phyloP scores from a whole-genome alignment of 805 yeast genomes.

The Kazachstania bromeliacearum region DNA sequence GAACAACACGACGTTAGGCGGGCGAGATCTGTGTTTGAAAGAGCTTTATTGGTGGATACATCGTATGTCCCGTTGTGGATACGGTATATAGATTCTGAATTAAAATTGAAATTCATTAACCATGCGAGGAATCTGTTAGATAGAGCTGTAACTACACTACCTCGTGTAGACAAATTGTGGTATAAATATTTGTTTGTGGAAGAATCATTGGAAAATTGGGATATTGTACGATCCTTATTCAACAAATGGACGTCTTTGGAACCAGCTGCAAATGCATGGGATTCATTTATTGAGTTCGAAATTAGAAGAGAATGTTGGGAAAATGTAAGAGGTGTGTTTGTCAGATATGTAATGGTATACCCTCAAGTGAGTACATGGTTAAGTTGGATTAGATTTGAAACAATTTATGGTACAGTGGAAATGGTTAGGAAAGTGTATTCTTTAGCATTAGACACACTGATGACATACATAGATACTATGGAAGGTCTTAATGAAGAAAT shows the following conservation, averaged over 20 bases:
- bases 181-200: constrained; percentile 72
- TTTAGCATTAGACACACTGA: constrained; percentile 50
- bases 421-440: constrained; percentile 56
- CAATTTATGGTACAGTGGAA: constrained; percentile 36
- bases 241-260: constrained; percentile 76
- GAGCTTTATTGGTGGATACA: constrained; percentile 71
- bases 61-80: constrained; percentile 80
- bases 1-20: constrained; percentile 69
- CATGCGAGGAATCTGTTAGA: constrained; percentile 84
- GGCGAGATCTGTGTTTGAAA: constrained; percentile 80
- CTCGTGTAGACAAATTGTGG: constrained; percentile 82
- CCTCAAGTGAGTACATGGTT: constrained; percentile 56
- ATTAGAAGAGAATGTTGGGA: constrained; percentile 50
- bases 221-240: constrained; percentile 55
- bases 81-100: constrained; percentile 69
- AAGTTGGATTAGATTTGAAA: constrained; percentile 68
- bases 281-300: constrained; percentile 64
- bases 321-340: constrained; percentile 50
- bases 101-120: constrained; percentile 60
- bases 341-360: constrained; percentile 44
- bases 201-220: constrained; percentile 59
- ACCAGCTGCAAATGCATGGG: constrained; percentile 64
- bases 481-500: constrained; percentile 29
- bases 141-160: constrained; percentile 63
- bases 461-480: constrained; percentile 9